Conservation (phyloP, 2,329 filamentous ascomycete species). For the Aureobasidium musti region DNA sequence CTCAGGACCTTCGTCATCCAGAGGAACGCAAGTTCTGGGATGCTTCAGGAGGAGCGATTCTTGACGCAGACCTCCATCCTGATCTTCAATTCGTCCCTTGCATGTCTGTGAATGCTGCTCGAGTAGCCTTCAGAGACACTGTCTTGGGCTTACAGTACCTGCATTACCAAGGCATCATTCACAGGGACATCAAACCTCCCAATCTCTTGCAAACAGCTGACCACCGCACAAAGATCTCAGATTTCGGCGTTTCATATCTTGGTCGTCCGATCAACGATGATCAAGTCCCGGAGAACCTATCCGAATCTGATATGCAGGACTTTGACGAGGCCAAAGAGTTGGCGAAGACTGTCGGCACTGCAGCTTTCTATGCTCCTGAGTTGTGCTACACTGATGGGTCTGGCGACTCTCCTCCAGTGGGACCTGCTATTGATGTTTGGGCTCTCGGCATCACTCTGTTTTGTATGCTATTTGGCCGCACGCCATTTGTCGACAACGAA, state of each 20-base stretch:
- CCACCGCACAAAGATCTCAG: slow-evolving; percentile 92
- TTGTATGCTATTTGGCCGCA: slow-evolving; percentile 89
- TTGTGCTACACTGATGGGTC: slow-evolving; percentile 92
- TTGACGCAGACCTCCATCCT: slow-evolving; percentile 71
- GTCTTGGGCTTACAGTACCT: slow-evolving; percentile 92
- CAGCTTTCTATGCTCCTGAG: slow-evolving; percentile 96
- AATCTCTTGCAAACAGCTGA: slow-evolving; percentile 86
- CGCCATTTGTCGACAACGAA: slow-evolving; percentile 91
- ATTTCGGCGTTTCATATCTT: slow-evolving; percentile 98
- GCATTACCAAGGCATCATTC: slow-evolving; percentile 70
- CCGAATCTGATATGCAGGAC: slow-evolving; percentile 80
- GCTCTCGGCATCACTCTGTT: slow-evolving; percentile 95
- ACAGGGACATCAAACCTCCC: slow-evolving; percentile 63
- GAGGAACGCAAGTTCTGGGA: slow-evolving; percentile 51
- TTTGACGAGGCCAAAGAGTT: slow-evolving; percentile 84
- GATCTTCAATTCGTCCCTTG: slow-evolving; percentile 93
- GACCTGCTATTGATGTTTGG: slow-evolving; percentile 95
- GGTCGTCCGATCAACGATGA: slow-evolving; percentile 84
- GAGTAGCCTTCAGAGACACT: slow-evolving; percentile 86
- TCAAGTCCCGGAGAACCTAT: slow-evolving; percentile 66
- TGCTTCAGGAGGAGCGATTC: slow-evolving; percentile 44
- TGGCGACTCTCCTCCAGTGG: slow-evolving; percentile 70
- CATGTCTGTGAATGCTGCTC: slow-evolving; percentile 81
- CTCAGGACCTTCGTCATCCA: slow-evolving; percentile 45
- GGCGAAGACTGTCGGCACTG: slow-evolving; percentile 97